These are phyloP conservation scores for Cladosporium sp. DNA, from an alignment of 2,329 filamentous ascomycete species.

Conservation along the genomic window DNA sequence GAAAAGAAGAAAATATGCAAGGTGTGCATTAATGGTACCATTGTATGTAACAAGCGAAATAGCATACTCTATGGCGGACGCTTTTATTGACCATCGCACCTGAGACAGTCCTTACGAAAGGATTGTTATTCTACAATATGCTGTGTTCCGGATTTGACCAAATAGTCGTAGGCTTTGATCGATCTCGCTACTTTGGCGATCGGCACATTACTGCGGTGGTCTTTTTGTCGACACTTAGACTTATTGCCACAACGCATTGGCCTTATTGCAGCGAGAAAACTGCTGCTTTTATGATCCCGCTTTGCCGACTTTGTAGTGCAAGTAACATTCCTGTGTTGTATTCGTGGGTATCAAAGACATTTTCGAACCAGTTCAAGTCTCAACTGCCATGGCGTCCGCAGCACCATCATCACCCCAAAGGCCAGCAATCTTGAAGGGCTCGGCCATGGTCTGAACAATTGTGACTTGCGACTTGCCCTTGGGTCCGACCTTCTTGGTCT, in stretches of 20 bases:
- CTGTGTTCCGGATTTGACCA: not conserved
- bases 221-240: not conserved
- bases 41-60: not conserved
- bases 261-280: not conserved
- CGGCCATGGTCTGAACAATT: slow-evolving; percentile 89
- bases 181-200: not conserved
- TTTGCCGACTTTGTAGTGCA: not conserved
- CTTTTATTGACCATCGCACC: not conserved
- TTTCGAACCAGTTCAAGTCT: slow-evolving; percentile 22
- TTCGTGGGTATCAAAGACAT: slow-evolving; percentile 18
- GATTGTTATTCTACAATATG: not conserved
- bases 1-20: not conserved
- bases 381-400: slow-evolving; percentile 29
- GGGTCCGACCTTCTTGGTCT: slow-evolving; percentile 32
- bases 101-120: not conserved
- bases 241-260: not conserved
- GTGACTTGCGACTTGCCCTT: slow-evolving; percentile 68
- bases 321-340: slow-evolving; percentile 1
- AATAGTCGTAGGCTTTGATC: not conserved
- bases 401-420: slow-evolving; percentile 71
- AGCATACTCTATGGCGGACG: not conserved
- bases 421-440: slow-evolving; percentile 92
- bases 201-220: not conserved
- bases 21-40: not conserved
- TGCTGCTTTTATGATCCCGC: not conserved